Base-by-base conservation (phyloP, 148 eudicot species). In the Rhododendron griersonianum region DNA sequence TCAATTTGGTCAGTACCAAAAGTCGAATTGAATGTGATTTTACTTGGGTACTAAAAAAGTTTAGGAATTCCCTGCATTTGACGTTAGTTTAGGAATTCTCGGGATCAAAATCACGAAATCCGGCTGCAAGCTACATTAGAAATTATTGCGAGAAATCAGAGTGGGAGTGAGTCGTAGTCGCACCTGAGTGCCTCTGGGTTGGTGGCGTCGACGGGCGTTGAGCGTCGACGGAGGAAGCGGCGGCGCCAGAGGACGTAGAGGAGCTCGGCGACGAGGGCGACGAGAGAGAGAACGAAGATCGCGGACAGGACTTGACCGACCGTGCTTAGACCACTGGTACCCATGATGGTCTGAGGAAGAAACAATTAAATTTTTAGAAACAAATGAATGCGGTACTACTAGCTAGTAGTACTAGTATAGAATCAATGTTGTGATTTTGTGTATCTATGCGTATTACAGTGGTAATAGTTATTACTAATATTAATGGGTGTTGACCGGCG, bases 181-280 rank as follows among this genome's bases (percentile, higher is more conserved):
- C 3, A 65, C 73, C 73, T n/a, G 25, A 10, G 13, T 25, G 33
- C 14, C 14, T 25, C 73, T 2, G 73, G 1, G 59, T n/a, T 28
- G 41, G 33, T 10, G 44, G 41, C 50, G 86, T 44, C 15, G 5
- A 8, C 30, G 39, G 67, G 0, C 1, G 25, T 11, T 44, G 69
- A 4, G 1, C 1, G 23, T 1, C 41, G 78, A 7, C 61, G 78
- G 78, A 83, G 71, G 3, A 83, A 16, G 53, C 45, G 78, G 30
- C 85, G 78, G 8, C 85, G 90, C 89, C 90, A 84, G 18, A 90
- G 59, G 78, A 88, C 85, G 85, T 88, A 90, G 81, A 90, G 19
- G 81, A 90, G 77, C 55, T 90, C 85, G 63, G 85, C 78, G 47
- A 87, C 23, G 19, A 90, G 87, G 35, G 90, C 90, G n/a, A 85